Base-by-base conservation (phyloP, 108 stramenopile genomes). In the Discostella pseudostelligera region DNA sequence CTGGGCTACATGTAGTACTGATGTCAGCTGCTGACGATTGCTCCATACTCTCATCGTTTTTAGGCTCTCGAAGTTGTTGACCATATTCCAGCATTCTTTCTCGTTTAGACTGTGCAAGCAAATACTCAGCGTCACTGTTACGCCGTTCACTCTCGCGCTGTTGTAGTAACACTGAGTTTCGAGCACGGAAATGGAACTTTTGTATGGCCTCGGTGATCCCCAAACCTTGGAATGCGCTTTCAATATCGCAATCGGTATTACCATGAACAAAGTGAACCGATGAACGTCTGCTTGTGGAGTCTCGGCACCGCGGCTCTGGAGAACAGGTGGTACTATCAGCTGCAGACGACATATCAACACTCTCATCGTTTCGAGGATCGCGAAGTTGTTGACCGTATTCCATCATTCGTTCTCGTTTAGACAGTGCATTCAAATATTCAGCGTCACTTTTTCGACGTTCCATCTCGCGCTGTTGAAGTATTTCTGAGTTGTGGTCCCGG, bases 391-490 rank as follows among this genome's bases (percentile, higher is more conserved):
- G 54, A 29, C 64, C 17, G 28, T 70, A 70, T 8, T 70, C 53
- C 0, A 32, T 57, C 69, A 70, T 70, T 65, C 62, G 55, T 39
- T 40, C 37, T 53, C 69, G 65, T 55, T 70, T 70, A 5, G 39
- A 32, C 32, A 56, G 26, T 12, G 69, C 69, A 40, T 21, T 1
- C 25, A 54, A 26, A 42, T 43, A 64, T 6, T 54, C 62, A 4
- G 69, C 36, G 17, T 70, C 50, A 17, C 67, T 49, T 21, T 56
- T 54, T 40, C 64, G 39, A 24, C 50, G 39, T 39, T 54, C 62
- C 13, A 26, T 8, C 62, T 64, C 69, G 1, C 48, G 62, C 19
- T 28, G 53, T 17, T 54, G 62, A n/a, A 55, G 10, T 16, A 7
- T 26, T 1, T 59, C 44, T 13, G 4, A 14, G 24, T 54, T 40